These are phyloP conservation scores for Vanilla planifolia DNA, from an alignment of 106 monocot species.

Conservation along the genomic window DNA sequence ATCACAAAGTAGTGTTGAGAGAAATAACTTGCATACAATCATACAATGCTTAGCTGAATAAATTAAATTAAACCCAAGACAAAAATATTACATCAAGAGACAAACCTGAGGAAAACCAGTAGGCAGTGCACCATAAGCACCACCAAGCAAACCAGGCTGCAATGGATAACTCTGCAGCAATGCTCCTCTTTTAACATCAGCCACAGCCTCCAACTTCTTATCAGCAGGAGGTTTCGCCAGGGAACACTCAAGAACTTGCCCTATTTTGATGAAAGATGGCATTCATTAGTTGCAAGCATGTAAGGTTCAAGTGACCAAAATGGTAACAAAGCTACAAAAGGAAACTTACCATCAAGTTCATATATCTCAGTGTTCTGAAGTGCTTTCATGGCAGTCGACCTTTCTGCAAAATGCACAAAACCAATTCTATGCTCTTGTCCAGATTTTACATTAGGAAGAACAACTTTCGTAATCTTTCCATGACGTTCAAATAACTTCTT, in stretches of 20 bases:
- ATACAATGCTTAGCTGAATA: too few relatives aligned
- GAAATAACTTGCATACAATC: background rate
- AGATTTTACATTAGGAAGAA: conserved; percentile 70
- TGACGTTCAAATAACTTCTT: conserved; percentile 75
- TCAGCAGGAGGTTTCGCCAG: conserved; percentile 89
- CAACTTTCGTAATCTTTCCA: conserved; percentile 79
- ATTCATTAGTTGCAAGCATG: background rate
- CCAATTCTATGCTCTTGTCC: conserved; percentile 90
- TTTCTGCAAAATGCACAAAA: conserved; percentile 86
- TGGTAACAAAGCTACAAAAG: background rate
- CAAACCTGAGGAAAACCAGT: conserved; percentile 48
- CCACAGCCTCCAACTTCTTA: conserved; percentile 37
- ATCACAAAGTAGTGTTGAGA: background rate
- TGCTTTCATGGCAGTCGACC: conserved; percentile 77
- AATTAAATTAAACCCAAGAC: too few relatives aligned
- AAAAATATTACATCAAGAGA: background rate
- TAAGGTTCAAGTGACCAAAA: background rate
- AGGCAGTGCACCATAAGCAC: conserved; percentile 40
- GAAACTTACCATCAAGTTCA: conserved; percentile 68
- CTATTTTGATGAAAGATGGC: conserved; percentile 21
- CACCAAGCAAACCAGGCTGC: conserved; percentile 47
- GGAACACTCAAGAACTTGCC: conserved; percentile 81
- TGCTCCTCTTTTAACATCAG: conserved; percentile 35
- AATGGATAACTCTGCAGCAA: conserved; percentile 43
- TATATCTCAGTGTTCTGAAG: conserved; percentile 81